phyloP scores from a whole-genome alignment of 2,329 filamentous ascomycete genomes.

The Sphaerulina vaccinii region DNA sequence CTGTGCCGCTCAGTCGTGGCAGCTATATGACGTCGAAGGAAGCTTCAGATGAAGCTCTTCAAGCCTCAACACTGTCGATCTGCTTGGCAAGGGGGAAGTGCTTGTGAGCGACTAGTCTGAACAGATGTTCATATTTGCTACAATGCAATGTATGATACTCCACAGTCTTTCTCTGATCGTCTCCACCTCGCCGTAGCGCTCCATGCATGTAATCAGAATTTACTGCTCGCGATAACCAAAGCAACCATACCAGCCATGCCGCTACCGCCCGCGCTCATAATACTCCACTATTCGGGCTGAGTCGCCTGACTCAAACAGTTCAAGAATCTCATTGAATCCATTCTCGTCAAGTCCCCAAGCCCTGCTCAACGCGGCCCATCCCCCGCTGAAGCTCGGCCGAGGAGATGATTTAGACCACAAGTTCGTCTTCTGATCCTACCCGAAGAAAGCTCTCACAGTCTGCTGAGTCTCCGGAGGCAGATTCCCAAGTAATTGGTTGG shows the following conservation, averaged over 20 bases:
- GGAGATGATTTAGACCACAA: background rate
- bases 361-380: too few relatives aligned
- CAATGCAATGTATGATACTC: too few relatives aligned
- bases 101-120: too few relatives aligned
- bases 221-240: background rate
- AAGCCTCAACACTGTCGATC: too few relatives aligned
- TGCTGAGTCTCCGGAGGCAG: constrained; percentile 79
- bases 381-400: background rate
- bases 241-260: background rate
- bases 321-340: too few relatives aligned
- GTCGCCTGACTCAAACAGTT: background rate
- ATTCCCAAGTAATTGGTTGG: constrained; percentile 70
- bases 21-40: too few relatives aligned
- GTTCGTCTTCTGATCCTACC: constrained; percentile 22
- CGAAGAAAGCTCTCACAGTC: constrained; percentile 44
- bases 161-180: background rate
- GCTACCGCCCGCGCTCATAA: background rate
- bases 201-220: background rate
- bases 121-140: too few relatives aligned
- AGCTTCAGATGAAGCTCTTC: too few relatives aligned
- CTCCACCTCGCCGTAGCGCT: background rate
- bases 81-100: too few relatives aligned
- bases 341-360: too few relatives aligned
- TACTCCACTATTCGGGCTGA: background rate
- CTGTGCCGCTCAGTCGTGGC: too few relatives aligned